Evolutionary conservation across 805 yeast genomes (phyloP).

Genomic region (Candida sphagnicola): DNA sequence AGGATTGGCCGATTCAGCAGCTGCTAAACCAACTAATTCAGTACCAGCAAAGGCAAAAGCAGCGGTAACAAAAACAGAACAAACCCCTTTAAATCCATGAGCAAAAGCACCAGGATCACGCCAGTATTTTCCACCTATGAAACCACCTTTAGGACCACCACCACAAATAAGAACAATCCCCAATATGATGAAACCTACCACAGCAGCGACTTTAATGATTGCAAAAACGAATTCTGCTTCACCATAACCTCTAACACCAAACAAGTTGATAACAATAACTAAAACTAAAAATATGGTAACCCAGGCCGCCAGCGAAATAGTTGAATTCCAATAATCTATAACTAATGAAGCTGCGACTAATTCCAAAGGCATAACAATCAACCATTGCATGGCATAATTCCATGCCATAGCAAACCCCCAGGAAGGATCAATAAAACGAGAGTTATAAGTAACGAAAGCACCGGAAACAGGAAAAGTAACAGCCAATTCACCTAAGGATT

Average conservation of each 20-base stretch:
- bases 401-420: constrained; percentile 48
- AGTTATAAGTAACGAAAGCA: constrained; percentile 56
- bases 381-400: constrained; percentile 27
- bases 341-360: constrained; percentile 55
- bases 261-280: constrained; percentile 45
- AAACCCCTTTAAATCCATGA: constrained; percentile 38
- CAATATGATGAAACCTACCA: constrained; percentile 44
- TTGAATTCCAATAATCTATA: constrained; percentile 49
- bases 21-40: constrained; percentile 35
- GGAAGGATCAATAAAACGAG: constrained; percentile 54
- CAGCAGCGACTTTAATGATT: constrained; percentile 44
- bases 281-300: constrained; percentile 48
- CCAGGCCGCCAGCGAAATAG: constrained; percentile 56
- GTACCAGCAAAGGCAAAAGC: constrained; percentile 36
- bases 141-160: constrained; percentile 47
- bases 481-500: constrained; percentile 54
- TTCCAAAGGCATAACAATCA: constrained; percentile 50
- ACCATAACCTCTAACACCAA: constrained; percentile 54
- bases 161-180: constrained; percentile 49
- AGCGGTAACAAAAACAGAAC: constrained; percentile 33
- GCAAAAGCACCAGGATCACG: constrained; percentile 51
- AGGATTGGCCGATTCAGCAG: constrained; percentile 33
- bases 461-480: constrained; percentile 64
- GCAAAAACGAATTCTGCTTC: constrained; percentile 54
- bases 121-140: constrained; percentile 47